Evolutionary conservation across 441 rosid species (phyloP), one percentile per base, ranked within the genome.

Genomic region (Biscutella laevigata): DNA sequence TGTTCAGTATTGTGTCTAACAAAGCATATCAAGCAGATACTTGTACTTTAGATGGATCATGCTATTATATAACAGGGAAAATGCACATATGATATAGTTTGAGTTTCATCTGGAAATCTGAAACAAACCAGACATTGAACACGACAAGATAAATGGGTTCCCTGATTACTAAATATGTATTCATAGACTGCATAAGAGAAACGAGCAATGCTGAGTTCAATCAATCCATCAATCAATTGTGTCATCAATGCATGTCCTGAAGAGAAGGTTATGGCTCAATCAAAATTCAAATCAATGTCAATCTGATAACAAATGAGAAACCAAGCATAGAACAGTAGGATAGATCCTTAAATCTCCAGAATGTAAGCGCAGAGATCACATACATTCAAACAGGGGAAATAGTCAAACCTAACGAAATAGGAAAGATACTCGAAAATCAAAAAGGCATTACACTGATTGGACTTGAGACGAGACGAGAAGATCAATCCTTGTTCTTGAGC

Each of bases 401-500:
- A n/a, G n/a, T n/a, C n/a, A n/a, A n/a, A n/a, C 4, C 49, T 48
- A 22, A 21, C 13, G 43, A 38, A 29, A 15, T 1, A 1, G 9
- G n/a, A 2, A 33, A 17, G 9, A 32, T 1, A 11, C 24, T 32
- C 22, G 11, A 21, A 53, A 62, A 26, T 20, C 2, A 16, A 7
- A 20, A 30, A 3, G n/a, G 58, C 27, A 41, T 56, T 35, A 15
- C 57, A 49, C 47, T 57, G 11, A 15, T 13, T 8, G 53, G 33
- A 65, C 64, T 59, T 50, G 53, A 46, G 14, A 46, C n/a, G n/a
- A n/a, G 29, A 62, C 20, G 20, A 36, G 5, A 4, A 33, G 40
- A 54, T 68, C 73, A 69, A 53, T 69, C 73, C 62, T 58, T 68
- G 58, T 59, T 84, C 86, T 77, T 89, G 55, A 89, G 81, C 82